A percentile compares a stretch with the other conserved stretches of the same genome.
Conservation (phyloP, 345 rosid species). For the Citrus reticulata region DNA sequence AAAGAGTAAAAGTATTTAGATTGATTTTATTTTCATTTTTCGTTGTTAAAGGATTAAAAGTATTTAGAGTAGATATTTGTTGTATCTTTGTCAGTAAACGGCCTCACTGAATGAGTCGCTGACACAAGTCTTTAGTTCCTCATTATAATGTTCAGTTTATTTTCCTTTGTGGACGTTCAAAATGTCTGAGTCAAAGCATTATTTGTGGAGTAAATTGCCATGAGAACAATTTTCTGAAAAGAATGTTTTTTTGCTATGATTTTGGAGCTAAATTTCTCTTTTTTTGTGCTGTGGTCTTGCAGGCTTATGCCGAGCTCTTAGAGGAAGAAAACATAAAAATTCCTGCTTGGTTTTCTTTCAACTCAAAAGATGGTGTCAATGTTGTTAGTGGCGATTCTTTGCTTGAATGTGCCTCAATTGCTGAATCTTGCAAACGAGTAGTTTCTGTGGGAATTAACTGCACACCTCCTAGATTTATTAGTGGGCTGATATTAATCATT, state of each 20-base stretch:
- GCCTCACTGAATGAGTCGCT: neutral
- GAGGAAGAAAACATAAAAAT: conserved; percentile 54
- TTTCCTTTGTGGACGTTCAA: neutral
- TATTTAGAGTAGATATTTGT: neutral
- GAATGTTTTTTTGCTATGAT: conserved; percentile 3
- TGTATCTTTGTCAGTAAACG: neutral
- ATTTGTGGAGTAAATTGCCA: neutral
- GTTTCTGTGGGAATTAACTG: conserved; percentile 83
- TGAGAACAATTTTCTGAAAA: neutral
- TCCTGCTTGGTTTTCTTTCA: conserved; percentile 81
- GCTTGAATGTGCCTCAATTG: conserved; percentile 55
- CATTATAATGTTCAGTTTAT: neutral
- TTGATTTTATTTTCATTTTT: neutral
- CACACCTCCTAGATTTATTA: conserved; percentile 81
- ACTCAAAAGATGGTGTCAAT: conserved; percentile 71
- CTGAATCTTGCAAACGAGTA: conserved; percentile 59
- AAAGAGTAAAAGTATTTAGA: neutral
- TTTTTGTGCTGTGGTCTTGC: neutral
- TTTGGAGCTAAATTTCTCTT: neutral
- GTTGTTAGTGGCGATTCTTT: conserved; percentile 78
- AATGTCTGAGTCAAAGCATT: conserved; percentile 1
- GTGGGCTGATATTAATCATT: conserved; percentile 44
- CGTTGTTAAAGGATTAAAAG: neutral
- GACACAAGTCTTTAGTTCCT: neutral
- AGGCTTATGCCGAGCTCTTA: conserved; percentile 73